Conservation (phyloP, 768 basidiomycete species). For the Gloeophyllum trabeum region DNA sequence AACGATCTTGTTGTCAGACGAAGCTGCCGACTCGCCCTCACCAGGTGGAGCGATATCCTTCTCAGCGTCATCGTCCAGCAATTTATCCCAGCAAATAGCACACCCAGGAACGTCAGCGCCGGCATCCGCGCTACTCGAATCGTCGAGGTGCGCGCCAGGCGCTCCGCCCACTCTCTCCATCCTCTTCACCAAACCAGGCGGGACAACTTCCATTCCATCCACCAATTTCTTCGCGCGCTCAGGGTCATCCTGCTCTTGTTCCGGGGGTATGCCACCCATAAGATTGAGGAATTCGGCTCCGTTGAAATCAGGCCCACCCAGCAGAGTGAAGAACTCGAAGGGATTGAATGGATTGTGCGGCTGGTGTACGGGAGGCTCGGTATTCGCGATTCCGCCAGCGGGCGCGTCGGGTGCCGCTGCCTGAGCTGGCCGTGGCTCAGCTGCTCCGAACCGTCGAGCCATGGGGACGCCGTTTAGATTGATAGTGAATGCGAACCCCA, state of each 20-base stretch:
- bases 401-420: background rate
- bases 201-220: conserved; percentile 54
- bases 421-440: conserved; percentile 8
- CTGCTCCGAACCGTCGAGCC: too few relatives aligned
- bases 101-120: conserved; percentile 32
- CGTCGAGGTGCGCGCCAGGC: conserved; percentile 19
- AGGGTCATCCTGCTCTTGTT: conserved; percentile 45
- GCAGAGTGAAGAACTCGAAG: conserved; percentile 24
- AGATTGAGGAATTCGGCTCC: conserved; percentile 3
- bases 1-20: conserved; percentile 33
- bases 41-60: conserved; percentile 20
- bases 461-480: background rate
- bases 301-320: conserved; percentile 14
- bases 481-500: background rate
- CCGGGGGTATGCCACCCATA: conserved; percentile 13
- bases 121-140: conserved; percentile 21
- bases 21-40: conserved; percentile 2
- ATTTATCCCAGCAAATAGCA: conserved; percentile 67
- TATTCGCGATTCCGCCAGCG: background rate
- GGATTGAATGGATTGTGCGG: conserved; percentile 7
- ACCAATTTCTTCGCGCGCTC: conserved; percentile 55
- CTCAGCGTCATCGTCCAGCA: conserved; percentile 36
- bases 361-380: conserved; percentile 1
- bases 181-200: conserved; percentile 52
- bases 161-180: conserved; percentile 40